phyloP scores from a whole-genome alignment of 495 filamentous ascomycete species.

The Aspergillus steynii region DNA sequence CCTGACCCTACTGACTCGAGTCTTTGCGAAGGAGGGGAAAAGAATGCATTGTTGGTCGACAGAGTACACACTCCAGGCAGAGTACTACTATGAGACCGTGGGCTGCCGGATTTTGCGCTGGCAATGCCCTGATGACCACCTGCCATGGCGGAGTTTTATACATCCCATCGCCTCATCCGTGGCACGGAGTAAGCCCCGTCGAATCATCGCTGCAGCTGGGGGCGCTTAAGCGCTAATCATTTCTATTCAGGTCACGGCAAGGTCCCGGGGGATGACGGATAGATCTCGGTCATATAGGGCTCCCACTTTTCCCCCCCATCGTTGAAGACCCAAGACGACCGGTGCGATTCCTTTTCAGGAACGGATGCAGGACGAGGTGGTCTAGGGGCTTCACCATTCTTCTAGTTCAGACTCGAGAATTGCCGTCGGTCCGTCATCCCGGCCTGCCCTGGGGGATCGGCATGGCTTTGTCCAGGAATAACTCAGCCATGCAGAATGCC shows the following conservation, averaged over 20 bases:
- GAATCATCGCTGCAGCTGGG: constrained; percentile 16
- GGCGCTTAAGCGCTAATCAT: constrained; percentile 19
- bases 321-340: constrained; percentile 1
- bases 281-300: constrained; percentile 8
- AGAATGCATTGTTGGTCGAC: not conserved
- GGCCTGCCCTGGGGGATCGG: constrained; percentile 11
- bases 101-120: not conserved
- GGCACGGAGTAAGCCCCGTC: constrained; percentile 7
- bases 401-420: not conserved
- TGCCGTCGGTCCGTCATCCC: constrained; percentile 19
- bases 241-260: constrained; percentile 22
- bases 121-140: not conserved
- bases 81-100: not conserved
- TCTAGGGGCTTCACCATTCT: constrained; percentile 2
- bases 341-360: constrained; percentile 8
- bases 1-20: not conserved
- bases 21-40: not conserved
- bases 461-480: constrained; percentile 7
- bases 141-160: constrained; percentile 2
- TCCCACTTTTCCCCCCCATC: constrained; percentile 1
- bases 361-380: not conserved
- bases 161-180: not conserved
- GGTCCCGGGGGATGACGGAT: constrained; percentile 12
- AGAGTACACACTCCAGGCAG: not conserved
- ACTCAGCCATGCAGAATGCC: constrained; percentile 8